Percentiles rank a stretch among this genome's conserved stretches.
Evolutionary conservation across 1,139 yeast species (phyloP).

Genomic region (Diutina siamensis): DNA sequence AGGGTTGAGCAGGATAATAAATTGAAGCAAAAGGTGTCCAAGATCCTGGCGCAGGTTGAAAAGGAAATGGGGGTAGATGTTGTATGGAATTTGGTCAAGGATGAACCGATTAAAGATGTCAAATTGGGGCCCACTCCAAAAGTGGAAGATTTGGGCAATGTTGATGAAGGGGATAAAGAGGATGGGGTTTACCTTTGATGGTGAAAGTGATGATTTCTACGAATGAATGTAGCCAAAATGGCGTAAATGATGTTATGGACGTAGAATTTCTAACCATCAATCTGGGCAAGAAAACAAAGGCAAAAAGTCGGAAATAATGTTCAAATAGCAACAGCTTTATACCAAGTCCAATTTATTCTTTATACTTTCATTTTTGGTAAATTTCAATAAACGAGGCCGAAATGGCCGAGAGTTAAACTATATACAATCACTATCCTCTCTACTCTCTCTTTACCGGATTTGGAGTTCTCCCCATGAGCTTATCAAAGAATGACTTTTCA

Average conservation of each 20-base stretch:
- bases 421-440: not conserved
- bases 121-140: not conserved
- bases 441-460: not conserved
- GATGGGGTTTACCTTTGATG: conserved; percentile 5
- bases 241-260: too few species aligned
- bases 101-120: not conserved
- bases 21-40: not conserved
- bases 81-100: conserved; percentile 2
- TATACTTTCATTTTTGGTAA: too few species aligned
- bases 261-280: too few species aligned
- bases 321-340: conserved; percentile 9
- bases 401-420: too few species aligned
- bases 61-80: conserved; percentile 2
- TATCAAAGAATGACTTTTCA: conserved; percentile 33
- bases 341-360: too few species aligned
- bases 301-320: too few species aligned
- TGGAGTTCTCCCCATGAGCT: conserved; percentile 9
- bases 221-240: too few species aligned
- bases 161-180: conserved; percentile 2
- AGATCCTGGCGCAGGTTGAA: not conserved
- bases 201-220: too few species aligned
- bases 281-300: too few species aligned
- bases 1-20: not conserved
- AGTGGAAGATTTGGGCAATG: not conserved
- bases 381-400: too few species aligned